Base-by-base conservation (phyloP, 345 rosid species). In the Eucalyptus sp. region DNA sequence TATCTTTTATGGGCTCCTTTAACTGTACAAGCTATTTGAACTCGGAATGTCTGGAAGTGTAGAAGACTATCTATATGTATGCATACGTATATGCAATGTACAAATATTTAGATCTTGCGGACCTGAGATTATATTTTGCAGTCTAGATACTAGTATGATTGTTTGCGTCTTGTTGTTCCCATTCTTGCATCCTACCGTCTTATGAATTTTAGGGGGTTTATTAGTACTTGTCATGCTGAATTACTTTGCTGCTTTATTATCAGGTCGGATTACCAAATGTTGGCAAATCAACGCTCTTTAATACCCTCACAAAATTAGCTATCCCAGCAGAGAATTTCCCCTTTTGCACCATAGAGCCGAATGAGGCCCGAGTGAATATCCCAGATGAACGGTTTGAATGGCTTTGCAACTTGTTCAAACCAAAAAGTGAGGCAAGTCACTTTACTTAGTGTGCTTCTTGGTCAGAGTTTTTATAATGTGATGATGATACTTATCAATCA, bases 241-340 rank as follows among this genome's bases (percentile, higher is more conserved):
- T 31, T 62, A 22, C 22, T 29, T 46, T 44, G 12, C 44, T 51
- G 54, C 16, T 44, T 86, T 89, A 79, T 86, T 16, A 22, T 88
- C 92, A 98, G 99, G 99, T 98, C 87, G 99, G 99, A 68, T 91
- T 98, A 90, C 99, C 99, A 4, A 98, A 98, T 91, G 99, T 98
- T 54, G 99, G 99, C 24, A 98, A 98, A 76, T 98, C 99, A 48
- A 98, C 99, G 3, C 99, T 98, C 44, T 98, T 98, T 93, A 98
- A 98, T 92, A 96, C 99, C 20, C 97, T 98, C 50, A 98, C 99
- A 1, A 98, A 98, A 95, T 90, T 98, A 66, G 91, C 98, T 1
- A 98, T 98, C 84, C 99, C 99, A 11, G 99, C 99, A 16, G 99
- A 98, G 95, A 98, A 97, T 90, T 98, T 98, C 90, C 99, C 99